Conservation (phyloP, 2,329 filamentous ascomycete genomes). For the Cordyceps militaris region DNA sequence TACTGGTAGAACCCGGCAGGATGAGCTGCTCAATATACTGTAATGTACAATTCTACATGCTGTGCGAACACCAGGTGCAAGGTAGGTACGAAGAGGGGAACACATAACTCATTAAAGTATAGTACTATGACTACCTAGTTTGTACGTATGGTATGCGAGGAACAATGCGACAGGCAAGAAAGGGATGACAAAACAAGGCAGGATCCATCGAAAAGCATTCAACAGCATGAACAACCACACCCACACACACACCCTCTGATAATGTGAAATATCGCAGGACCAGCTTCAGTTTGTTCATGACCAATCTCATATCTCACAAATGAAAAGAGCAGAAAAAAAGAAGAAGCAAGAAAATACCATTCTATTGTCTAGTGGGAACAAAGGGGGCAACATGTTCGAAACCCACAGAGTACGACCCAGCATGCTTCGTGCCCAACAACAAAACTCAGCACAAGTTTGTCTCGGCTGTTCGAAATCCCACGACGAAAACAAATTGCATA, state of each 20-base stretch:
- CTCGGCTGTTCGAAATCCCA: background rate
- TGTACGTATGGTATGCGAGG: too few relatives aligned
- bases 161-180: too few relatives aligned
- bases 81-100: too few relatives aligned
- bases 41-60: conserved; percentile 1
- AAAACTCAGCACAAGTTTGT: background rate
- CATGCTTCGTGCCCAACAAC: background rate
- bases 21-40: background rate
- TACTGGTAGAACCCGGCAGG: background rate
- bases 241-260: background rate
- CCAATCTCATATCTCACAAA: background rate
- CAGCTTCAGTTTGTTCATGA: background rate
- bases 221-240: background rate
- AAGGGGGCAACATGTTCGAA: background rate
- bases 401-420: background rate
- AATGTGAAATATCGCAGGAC: background rate
- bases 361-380: conserved; percentile 6
- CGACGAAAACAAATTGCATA: background rate
- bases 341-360: background rate
- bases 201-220: too few relatives aligned
- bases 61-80: too few relatives aligned
- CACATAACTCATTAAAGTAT: too few relatives aligned
- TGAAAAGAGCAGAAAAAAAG: background rate
- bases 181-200: too few relatives aligned
- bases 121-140: too few relatives aligned